phyloP scores from a whole-genome alignment of 2,329 filamentous ascomycete genomes.

The Beauveria caledonica region DNA sequence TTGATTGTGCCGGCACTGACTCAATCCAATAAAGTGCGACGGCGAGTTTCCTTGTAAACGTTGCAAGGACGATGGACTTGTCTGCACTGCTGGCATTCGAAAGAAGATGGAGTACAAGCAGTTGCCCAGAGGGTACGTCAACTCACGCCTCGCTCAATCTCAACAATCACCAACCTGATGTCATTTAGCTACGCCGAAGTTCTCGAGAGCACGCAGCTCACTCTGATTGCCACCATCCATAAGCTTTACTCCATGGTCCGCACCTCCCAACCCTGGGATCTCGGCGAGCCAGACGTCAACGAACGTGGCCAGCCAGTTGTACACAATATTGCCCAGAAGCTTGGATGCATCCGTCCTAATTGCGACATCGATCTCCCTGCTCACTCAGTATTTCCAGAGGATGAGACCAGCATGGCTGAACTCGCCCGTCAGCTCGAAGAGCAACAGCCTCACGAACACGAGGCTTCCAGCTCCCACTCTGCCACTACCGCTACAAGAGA shows the following conservation, averaged over 20 bases:
- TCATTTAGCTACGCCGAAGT: conserved; percentile 51
- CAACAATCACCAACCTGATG: neutral
- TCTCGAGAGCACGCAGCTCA: conserved; percentile 56
- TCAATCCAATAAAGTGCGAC: conserved; percentile 41
- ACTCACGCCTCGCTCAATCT: neutral
- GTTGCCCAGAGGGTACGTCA: conserved; percentile 49
- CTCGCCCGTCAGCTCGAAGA: conserved; percentile 46
- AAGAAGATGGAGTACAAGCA: conserved; percentile 65
- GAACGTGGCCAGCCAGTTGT: conserved; percentile 55
- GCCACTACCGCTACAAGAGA: conserved; percentile 12
- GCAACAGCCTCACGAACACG: conserved; percentile 35
- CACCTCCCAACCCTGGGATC: conserved; percentile 48
- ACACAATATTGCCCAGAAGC: conserved; percentile 56
- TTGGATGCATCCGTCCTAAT: conserved; percentile 56
- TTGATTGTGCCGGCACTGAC: neutral
- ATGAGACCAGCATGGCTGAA: conserved; percentile 49
- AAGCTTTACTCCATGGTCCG: conserved; percentile 59
- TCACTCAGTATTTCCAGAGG: conserved; percentile 52
- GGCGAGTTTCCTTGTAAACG: conserved; percentile 59
- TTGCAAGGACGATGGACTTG: conserved; percentile 56
- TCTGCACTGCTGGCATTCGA: conserved; percentile 54
- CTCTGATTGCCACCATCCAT: conserved; percentile 55
- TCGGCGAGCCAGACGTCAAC: conserved; percentile 57
- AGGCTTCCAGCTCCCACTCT: conserved; percentile 14
- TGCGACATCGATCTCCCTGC: conserved; percentile 51